These are phyloP conservation scores for Rhynchosporium graminicola DNA, from an alignment of 2,329 filamentous ascomycete genomes.

Conservation along the genomic window DNA sequence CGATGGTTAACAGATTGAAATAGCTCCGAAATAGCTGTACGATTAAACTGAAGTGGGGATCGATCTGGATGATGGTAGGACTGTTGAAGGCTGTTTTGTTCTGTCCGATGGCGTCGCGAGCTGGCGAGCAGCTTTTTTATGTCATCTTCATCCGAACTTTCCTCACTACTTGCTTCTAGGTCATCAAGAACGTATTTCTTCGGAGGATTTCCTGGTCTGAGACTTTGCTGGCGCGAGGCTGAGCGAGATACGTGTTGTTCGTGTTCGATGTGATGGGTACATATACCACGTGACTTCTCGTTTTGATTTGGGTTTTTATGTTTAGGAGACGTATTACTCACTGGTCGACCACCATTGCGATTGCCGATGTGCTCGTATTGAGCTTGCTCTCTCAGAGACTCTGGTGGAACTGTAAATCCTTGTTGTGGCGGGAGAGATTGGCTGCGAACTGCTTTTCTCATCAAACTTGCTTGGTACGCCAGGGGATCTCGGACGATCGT, in stretches of 20 bases:
- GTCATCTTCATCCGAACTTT: not conserved
- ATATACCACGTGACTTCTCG: not conserved
- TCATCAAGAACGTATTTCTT: not conserved
- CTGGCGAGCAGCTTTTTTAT: not conserved
- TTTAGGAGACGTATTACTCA: not conserved
- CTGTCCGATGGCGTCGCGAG: not conserved
- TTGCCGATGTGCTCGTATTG: not conserved
- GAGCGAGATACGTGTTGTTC: not conserved
- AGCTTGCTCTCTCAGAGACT: not conserved
- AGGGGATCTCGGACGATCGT: not conserved
- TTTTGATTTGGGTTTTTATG: not conserved
- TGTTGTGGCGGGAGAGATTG: conserved; percentile 3
- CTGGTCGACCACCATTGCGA: not conserved
- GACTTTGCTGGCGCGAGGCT: not conserved
- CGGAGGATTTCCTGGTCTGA: not conserved
- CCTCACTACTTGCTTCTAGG: not conserved
- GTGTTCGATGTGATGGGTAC: not conserved
- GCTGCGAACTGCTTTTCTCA: not conserved
- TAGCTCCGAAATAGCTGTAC: not conserved
- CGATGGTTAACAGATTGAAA: too few relatives aligned
- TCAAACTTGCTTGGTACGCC: not conserved
- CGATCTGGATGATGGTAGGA: not conserved
- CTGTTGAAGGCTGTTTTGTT: not conserved
- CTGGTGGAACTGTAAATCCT: not conserved
- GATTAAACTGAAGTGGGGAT: not conserved